phyloP scores from a whole-genome alignment of 805 yeast species.

The Tetrapisispora arboricola region DNA sequence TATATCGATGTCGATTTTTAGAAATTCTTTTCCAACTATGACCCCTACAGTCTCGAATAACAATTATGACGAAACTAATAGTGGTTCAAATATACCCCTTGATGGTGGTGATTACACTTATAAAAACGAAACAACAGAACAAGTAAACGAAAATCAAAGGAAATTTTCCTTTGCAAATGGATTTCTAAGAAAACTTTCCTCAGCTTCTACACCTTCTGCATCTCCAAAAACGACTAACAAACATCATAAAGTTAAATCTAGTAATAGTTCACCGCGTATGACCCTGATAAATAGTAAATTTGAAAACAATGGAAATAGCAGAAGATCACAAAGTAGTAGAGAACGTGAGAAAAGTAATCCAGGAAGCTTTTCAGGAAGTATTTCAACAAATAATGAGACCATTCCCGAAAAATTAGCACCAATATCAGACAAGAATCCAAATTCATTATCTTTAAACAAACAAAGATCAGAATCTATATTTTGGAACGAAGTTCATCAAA shows the following conservation, averaged over 20 bases:
- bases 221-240: not conserved
- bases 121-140: not conserved
- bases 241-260: no score
- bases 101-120: conserved; percentile 1
- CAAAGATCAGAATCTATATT: conserved; percentile 1
- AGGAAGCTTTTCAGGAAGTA: conserved; percentile 15
- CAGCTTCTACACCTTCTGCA: not conserved
- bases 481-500: conserved; percentile 2
- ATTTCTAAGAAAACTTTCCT: conserved; percentile 17
- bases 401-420: not conserved
- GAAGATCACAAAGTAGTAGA: not conserved
- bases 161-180: conserved; percentile 21
- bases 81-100: not conserved
- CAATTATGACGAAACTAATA: conserved; percentile 2
- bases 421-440: not conserved
- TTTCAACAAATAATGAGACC: conserved; percentile 5
- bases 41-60: conserved; percentile 1
- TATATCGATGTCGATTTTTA: conserved; percentile 12
- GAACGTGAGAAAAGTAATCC: not conserved
- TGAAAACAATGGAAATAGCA: conserved; percentile 8
- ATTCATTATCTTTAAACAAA: not conserved
- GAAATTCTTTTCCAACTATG: not conserved
- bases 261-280: conserved; percentile 2
- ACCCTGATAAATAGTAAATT: conserved; percentile 24
- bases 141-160: conserved; percentile 10